phyloP scores from a whole-genome alignment of 164 flowering plant genomes.

The Chimonanthus praecox region DNA sequence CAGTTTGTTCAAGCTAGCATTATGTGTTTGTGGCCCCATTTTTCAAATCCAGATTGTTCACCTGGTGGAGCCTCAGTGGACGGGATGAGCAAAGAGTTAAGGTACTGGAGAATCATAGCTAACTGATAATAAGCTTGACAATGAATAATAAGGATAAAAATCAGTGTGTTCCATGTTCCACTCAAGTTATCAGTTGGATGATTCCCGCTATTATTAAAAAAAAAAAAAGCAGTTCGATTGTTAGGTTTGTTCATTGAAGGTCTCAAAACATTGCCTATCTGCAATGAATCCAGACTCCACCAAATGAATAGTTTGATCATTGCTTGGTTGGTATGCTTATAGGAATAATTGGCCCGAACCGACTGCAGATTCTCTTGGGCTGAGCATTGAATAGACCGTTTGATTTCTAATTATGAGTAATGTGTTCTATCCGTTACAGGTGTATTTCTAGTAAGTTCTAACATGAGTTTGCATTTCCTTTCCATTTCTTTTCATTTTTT shows the following conservation, averaged over 20 bases:
- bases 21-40: background rate
- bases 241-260: too few species aligned
- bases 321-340: too few species aligned
- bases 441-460: background rate
- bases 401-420: background rate
- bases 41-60: background rate
- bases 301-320: background rate
- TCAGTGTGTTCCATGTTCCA: background rate
- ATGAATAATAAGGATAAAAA: too few species aligned
- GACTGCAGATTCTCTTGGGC: background rate
- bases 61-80: background rate
- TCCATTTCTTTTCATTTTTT: background rate
- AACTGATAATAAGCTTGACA: background rate
- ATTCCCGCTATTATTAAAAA: too few species aligned
- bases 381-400: background rate
- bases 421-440: background rate
- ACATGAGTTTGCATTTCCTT: background rate
- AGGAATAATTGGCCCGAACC: too few species aligned
- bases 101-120: background rate
- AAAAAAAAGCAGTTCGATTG: background rate
- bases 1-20: background rate
- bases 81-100: background rate
- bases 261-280: background rate
- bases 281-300: background rate
- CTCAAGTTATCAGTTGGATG: background rate